Evolutionary conservation across 2,329 filamentous ascomycete species (phyloP).

Genomic region (Ceratocystis smalleyi): DNA sequence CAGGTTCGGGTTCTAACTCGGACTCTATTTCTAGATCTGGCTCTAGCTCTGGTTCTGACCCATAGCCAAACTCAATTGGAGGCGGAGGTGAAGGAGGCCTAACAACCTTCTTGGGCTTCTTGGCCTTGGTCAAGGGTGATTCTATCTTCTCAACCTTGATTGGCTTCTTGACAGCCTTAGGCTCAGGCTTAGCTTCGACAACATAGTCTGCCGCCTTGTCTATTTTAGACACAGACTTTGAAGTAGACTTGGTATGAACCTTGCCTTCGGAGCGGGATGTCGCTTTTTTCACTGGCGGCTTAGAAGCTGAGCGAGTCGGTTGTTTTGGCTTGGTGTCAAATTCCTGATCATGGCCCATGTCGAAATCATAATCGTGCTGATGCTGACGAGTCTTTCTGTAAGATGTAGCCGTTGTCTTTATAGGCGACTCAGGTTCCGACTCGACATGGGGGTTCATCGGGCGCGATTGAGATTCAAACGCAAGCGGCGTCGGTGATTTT

Average conservation of each 20-base stretch:
- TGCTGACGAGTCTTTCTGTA: neutral
- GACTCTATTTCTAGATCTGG: slow-evolving; percentile 8
- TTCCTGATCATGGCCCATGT: slow-evolving; percentile 1
- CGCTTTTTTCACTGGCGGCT: slow-evolving; percentile 5
- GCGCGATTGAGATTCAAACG: neutral
- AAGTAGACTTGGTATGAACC: slow-evolving; percentile 1
- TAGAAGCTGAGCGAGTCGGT: slow-evolving; percentile 5
- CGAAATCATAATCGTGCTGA: neutral
- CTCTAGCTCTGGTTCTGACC: neutral
- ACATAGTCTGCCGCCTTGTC: neutral
- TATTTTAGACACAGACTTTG: neutral
- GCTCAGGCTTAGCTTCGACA: neutral
- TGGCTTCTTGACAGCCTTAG: slow-evolving; percentile 8
- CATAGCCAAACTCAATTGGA: neutral
- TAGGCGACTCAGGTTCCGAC: slow-evolving; percentile 14
- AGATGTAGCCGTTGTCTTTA: slow-evolving; percentile 5
- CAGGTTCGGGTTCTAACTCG: slow-evolving; percentile 19
- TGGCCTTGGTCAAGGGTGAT: neutral
- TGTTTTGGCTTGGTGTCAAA: neutral
- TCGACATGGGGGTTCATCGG: slow-evolving; percentile 12
- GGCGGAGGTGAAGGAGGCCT: slow-evolving; percentile 19
- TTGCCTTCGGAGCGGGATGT: slow-evolving; percentile 1
- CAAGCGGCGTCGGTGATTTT: neutral
- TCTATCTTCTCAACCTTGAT: slow-evolving; percentile 6
- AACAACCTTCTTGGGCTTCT: slow-evolving; percentile 5